Percentiles rank a stretch among this genome's conserved stretches.
Evolutionary conservation across 257 asterid genomes (phyloP).

Genomic region (Przewalskia tangutica): DNA sequence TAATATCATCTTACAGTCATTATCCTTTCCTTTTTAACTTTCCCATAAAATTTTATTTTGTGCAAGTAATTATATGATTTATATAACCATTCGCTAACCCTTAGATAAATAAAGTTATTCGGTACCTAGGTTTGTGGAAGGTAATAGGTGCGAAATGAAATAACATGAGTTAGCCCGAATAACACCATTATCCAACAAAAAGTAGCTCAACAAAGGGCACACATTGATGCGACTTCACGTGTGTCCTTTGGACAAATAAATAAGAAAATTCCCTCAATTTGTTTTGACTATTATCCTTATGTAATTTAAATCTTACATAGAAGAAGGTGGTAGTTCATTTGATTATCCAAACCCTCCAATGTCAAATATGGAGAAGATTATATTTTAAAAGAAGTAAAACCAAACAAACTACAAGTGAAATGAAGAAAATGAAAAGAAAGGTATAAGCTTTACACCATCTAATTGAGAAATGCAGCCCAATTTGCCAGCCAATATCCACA

Average conservation of each 20-base stretch:
- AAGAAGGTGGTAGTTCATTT: not conserved
- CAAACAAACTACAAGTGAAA: slow-evolving; percentile 19
- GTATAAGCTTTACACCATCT: slow-evolving; percentile 21
- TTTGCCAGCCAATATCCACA: slow-evolving; percentile 24
- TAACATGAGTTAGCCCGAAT: not conserved
- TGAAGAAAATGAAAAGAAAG: slow-evolving; percentile 9
- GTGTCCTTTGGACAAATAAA: no score
- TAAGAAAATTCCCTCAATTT: not conserved
- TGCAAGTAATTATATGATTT: not conserved
- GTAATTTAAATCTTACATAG: not conserved
- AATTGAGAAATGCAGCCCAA: slow-evolving; percentile 22
- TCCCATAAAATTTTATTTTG: not conserved
- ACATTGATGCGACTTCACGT: no score
- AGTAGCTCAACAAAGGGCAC: not conserved
- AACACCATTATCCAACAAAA: not conserved
- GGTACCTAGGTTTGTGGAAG: no score
- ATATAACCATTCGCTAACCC: not conserved
- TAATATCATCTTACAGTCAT: no score
- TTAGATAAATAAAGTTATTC: no score
- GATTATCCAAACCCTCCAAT: not conserved
- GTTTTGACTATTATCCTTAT: not conserved
- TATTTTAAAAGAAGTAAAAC: slow-evolving; percentile 4
- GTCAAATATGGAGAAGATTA: not conserved
- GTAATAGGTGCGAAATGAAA: no score
- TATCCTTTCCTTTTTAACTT: not conserved